Evolutionary conservation across 2,329 filamentous ascomycete species (phyloP).

Genomic region (Cladophialophora bantiana): DNA sequence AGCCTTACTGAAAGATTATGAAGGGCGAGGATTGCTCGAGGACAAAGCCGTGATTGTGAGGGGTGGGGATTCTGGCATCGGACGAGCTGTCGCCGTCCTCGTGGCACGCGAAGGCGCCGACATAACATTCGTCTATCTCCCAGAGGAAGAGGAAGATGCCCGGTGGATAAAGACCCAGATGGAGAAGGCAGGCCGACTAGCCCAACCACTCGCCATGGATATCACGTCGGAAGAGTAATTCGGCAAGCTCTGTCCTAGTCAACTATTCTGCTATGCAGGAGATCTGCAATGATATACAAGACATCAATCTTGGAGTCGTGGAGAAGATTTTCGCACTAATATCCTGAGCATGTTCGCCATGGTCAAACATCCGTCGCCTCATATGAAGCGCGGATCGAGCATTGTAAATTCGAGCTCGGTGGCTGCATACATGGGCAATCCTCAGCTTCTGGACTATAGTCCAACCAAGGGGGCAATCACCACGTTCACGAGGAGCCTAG

Average conservation of each 20-base stretch:
- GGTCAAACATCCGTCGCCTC: constrained; percentile 63
- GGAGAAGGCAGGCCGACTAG: constrained; percentile 58
- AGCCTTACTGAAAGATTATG: constrained; percentile 45
- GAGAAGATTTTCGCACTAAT: constrained; percentile 65
- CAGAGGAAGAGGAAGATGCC: constrained; percentile 64
- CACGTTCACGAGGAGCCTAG: constrained; percentile 62
- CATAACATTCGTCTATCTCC: constrained; percentile 62
- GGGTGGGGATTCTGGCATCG: constrained; percentile 65
- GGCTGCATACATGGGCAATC: constrained; percentile 62
- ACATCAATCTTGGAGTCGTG: constrained; percentile 62
- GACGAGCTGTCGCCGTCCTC: constrained; percentile 61
- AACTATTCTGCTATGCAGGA: constrained; percentile 63
- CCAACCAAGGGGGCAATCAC: constrained; percentile 66
- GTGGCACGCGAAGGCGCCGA: constrained; percentile 66
- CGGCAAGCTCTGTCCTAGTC: constrained; percentile 57
- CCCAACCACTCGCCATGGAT: constrained; percentile 58
- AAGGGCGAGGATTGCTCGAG: constrained; percentile 58
- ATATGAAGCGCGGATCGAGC: constrained; percentile 57
- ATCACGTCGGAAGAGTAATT: constrained; percentile 58
- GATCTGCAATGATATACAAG: constrained; percentile 57
- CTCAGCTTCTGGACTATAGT: constrained; percentile 61
- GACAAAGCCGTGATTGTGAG: constrained; percentile 62
- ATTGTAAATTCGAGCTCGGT: constrained; percentile 66
- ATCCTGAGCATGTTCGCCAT: constrained; percentile 67
- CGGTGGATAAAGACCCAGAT: constrained; percentile 61